These are phyloP conservation scores for Opeltia flavorubescens DNA, from an alignment of 495 filamentous ascomycete genomes.

Conservation along the genomic window DNA sequence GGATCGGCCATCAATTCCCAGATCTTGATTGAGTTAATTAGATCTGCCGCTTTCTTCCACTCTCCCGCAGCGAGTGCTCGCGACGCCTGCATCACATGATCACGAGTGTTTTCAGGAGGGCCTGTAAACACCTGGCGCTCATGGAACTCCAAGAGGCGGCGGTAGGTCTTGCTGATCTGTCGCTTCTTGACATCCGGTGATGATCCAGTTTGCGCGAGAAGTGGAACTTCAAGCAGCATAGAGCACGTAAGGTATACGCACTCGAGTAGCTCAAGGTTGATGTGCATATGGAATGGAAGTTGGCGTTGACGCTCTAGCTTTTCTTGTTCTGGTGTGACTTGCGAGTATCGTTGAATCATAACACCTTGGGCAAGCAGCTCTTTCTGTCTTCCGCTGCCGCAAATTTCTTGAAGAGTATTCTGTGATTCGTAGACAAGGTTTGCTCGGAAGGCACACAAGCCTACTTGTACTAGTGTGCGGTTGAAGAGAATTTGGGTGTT, in stretches of 20 bases:
- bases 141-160: slow-evolving; percentile 97
- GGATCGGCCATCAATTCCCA: slow-evolving; percentile 88
- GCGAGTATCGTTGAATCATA: slow-evolving; percentile 89
- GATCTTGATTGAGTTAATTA: slow-evolving; percentile 96
- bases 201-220: slow-evolving; percentile 89
- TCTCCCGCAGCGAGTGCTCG: slow-evolving; percentile 92
- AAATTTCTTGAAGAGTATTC: slow-evolving; percentile 92
- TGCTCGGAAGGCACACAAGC: slow-evolving; percentile 93
- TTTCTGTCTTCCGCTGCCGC: slow-evolving; percentile 92
- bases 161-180: slow-evolving; percentile 98
- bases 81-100: slow-evolving; percentile 97
- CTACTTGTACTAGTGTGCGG: slow-evolving; percentile 92
- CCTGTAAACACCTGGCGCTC: slow-evolving; percentile 98
- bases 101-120: slow-evolving; percentile 93
- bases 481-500: slow-evolving; percentile 98
- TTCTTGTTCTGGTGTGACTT: slow-evolving; percentile 94
- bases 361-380: slow-evolving; percentile 95
- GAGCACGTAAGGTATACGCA: slow-evolving; percentile 97
- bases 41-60: slow-evolving; percentile 89
- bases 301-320: slow-evolving; percentile 90
- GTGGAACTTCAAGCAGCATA: slow-evolving; percentile 96
- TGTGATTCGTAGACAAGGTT: slow-evolving; percentile 96
- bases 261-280: slow-evolving; percentile 95
- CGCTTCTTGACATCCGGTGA: slow-evolving; percentile 94
- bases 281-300: slow-evolving; percentile 99